Evolutionary conservation across 1,139 yeast genomes (phyloP).

Genomic region (Suhomyces taliae): DNA sequence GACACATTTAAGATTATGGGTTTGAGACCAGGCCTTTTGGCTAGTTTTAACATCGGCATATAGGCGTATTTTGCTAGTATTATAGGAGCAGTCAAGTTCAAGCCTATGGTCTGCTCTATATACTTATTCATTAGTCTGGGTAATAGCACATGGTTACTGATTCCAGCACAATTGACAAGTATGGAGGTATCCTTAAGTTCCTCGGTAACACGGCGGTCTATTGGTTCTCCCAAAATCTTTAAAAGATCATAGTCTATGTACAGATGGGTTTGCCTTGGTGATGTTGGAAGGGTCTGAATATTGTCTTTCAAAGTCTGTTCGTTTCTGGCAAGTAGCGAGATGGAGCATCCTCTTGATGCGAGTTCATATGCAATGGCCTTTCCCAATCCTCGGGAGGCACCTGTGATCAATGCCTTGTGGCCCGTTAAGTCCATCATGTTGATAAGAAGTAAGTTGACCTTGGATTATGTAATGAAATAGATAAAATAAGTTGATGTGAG

Average conservation of each 20-base stretch:
- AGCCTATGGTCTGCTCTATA: slow-evolving; percentile 50
- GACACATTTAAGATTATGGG: slow-evolving; percentile 63
- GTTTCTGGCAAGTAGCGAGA: slow-evolving; percentile 63
- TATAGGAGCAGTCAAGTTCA: slow-evolving; percentile 70
- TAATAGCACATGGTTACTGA: slow-evolving; percentile 62
- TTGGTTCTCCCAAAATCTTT: slow-evolving; percentile 3
- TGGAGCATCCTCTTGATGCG: slow-evolving; percentile 60
- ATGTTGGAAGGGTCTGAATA: slow-evolving; percentile 32
- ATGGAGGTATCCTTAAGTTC: slow-evolving; percentile 36
- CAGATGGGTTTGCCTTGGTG: slow-evolving; percentile 44
- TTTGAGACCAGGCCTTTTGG: background rate
- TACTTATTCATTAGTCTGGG: slow-evolving; percentile 42
- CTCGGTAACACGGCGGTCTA: slow-evolving; percentile 14
- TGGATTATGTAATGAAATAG: background rate
- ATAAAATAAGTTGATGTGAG: too few species aligned
- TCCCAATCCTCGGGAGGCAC: slow-evolving; percentile 88
- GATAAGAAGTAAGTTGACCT: background rate
- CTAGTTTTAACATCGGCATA: slow-evolving; percentile 46
- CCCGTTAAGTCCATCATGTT: slow-evolving; percentile 14
- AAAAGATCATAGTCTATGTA: slow-evolving; percentile 53
- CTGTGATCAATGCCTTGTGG: slow-evolving; percentile 65
- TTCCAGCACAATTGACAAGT: slow-evolving; percentile 80
- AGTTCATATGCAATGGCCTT: slow-evolving; percentile 58
- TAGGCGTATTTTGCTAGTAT: slow-evolving; percentile 46
- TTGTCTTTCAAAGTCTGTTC: slow-evolving; percentile 35